Conservation (phyloP, 768 basidiomycete genomes). For the Xerocomellus dryophilus region DNA sequence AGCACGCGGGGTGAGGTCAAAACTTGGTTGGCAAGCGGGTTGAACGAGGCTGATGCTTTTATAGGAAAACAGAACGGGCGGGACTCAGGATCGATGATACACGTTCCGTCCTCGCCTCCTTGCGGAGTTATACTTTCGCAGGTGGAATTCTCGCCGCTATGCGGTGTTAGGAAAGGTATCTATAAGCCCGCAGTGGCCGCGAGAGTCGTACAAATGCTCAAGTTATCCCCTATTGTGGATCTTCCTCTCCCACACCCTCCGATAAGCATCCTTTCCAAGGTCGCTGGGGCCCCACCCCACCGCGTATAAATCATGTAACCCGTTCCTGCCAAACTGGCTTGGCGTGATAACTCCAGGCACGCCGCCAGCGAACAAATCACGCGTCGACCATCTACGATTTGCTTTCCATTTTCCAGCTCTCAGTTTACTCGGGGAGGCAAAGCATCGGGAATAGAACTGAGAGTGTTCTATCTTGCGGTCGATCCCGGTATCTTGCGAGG, state of each 20-base stretch:
- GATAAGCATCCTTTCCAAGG: not conserved
- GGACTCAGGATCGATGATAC: not conserved
- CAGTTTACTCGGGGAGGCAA: not conserved
- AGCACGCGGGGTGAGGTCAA: slow-evolving; percentile 1
- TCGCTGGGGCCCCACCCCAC: slow-evolving; percentile 10
- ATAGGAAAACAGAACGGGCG: slow-evolving; percentile 3
- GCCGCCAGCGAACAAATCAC: not conserved
- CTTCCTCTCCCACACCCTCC: not conserved
- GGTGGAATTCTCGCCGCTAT: not conserved
- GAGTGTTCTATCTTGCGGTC: not conserved
- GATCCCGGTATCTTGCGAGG: not conserved
- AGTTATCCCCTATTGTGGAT: not conserved
- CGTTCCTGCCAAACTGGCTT: not conserved
- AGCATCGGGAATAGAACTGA: not conserved
- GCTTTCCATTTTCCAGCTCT: not conserved
- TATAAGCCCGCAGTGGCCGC: not conserved
- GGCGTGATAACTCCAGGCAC: slow-evolving; percentile 5
- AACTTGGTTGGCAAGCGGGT: not conserved
- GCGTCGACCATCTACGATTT: not conserved
- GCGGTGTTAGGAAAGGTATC: not conserved
- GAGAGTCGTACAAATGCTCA: not conserved
- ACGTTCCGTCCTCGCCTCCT: slow-evolving; percentile 12
- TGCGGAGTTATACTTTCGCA: slow-evolving; percentile 13
- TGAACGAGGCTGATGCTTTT: not conserved
- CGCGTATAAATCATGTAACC: not conserved